Base-by-base conservation (phyloP, 768 basidiomycete genomes). In the Phylloporus sp. region DNA sequence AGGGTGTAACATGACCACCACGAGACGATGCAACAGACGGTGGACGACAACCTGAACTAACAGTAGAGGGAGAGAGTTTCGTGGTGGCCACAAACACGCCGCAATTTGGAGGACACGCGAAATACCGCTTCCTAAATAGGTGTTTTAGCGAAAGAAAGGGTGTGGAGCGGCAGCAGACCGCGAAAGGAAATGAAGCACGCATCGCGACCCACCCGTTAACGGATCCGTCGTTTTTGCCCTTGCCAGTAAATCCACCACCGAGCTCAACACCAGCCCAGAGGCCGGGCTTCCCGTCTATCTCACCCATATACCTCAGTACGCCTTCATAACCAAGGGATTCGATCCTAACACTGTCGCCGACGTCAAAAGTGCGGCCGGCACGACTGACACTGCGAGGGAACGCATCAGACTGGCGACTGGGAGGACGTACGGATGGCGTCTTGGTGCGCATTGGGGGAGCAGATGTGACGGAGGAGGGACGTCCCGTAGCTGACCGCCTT, bases 221-320 rank as follows among this genome's bases (percentile, higher is more conserved):
- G 40, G 82, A 80, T 29, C 95, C 95, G 60, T 97, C 82, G 61
- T 99, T 99, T 74, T 98, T 99, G 1, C 95, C 95, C 67, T 88
- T 90, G 18, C 95, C 94, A 16, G 78, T 69, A 64, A 93, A 95
- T 6, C 90, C 89, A 31, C 85, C 86, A 59, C 81, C 74, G 20
- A 99, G 76, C 70, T 97, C 91, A 20, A 99, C 91, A 13, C 95
- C 95, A 15, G 91, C 95, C 90, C 91, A 99, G 6, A 85, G 72
- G 4, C 95, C 95, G 3, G 81, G 76, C 68, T 97, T 97, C 45
- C 91, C 91, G 16, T 89, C 85, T 49, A 97, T 94, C 58, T 82
- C 79, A 6, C 95, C 95, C 16, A 95, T 55, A 69, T 83, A 97
- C 54, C 82, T 73, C 39, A 98, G 70, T 9, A 74, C 79, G 16